phyloP scores from a whole-genome alignment of 2,329 filamentous ascomycete species.

The Neofusicoccum parvum region DNA sequence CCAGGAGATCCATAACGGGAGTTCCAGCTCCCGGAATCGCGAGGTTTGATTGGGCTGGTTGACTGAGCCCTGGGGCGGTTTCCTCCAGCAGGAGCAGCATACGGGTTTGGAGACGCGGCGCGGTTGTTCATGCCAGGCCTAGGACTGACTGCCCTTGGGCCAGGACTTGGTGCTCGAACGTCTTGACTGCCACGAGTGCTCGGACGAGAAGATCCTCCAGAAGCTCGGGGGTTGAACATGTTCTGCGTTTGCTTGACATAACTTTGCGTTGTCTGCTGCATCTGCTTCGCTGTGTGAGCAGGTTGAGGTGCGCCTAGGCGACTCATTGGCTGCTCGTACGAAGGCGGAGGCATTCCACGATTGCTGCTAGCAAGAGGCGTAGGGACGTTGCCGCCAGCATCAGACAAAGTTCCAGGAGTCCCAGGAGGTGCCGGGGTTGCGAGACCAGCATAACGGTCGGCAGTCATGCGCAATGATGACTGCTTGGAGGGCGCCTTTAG shows the following conservation, averaged over 20 bases:
- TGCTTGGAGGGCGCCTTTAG: slow-evolving; percentile 86
- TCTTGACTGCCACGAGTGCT: slow-evolving; percentile 43
- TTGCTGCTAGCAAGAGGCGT: slow-evolving; percentile 43
- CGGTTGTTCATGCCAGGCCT: slow-evolving; percentile 68
- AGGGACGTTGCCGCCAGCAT: not conserved
- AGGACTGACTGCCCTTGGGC: slow-evolving; percentile 29
- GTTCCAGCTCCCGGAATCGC: slow-evolving; percentile 29
- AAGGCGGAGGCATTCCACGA: slow-evolving; percentile 80
- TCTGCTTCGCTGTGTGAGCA: slow-evolving; percentile 88
- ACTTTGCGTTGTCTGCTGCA: slow-evolving; percentile 92
- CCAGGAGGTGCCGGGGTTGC: slow-evolving; percentile 47
- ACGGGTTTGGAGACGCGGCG: slow-evolving; percentile 67
- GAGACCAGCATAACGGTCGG: slow-evolving; percentile 93
- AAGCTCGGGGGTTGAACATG: slow-evolving; percentile 61
- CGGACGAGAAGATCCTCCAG: slow-evolving; percentile 29
- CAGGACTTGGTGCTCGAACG: slow-evolving; percentile 38
- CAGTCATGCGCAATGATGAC: slow-evolving; percentile 81
- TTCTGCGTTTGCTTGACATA: slow-evolving; percentile 81
- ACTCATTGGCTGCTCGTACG: slow-evolving; percentile 77
- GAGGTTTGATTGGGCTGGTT: slow-evolving; percentile 44
- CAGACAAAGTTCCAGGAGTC: not conserved
- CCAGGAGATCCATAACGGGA: slow-evolving; percentile 42
- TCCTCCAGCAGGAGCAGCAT: slow-evolving; percentile 42
- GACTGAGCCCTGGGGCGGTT: slow-evolving; percentile 38
- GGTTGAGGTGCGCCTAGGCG: slow-evolving; percentile 86